phyloP scores from a whole-genome alignment of 2,329 filamentous ascomycete species.

The Botryotinia narcissicola region DNA sequence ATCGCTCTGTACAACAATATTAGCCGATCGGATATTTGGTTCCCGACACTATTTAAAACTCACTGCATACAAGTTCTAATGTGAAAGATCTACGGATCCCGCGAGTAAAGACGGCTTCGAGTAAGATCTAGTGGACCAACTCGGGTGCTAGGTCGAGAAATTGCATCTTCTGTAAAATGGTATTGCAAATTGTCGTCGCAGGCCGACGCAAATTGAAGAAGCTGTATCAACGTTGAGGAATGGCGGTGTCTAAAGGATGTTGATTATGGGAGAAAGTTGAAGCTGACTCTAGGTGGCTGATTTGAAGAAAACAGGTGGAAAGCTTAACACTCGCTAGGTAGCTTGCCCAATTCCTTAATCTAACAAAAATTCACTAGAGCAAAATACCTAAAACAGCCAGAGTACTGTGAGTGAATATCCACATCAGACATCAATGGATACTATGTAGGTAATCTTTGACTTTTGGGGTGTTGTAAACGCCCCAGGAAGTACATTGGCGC shows the following conservation, averaged over 20 bases:
- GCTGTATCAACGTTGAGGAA: neutral
- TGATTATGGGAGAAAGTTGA: neutral
- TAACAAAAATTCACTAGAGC: neutral
- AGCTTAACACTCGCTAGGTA: neutral
- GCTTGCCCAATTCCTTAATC: too few relatives aligned
- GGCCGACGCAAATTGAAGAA: too few relatives aligned
- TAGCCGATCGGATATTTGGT: neutral
- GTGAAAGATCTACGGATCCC: neutral
- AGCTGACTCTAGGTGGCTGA: too few relatives aligned
- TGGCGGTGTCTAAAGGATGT: neutral
- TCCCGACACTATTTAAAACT: neutral
- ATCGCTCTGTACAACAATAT: neutral
- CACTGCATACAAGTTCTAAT: neutral
- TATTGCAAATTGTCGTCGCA: neutral
- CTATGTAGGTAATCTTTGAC: neutral
- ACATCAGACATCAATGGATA: neutral
- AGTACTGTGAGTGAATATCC: neutral
- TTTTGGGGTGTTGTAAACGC: neutral
- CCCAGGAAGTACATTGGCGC: accelerated
- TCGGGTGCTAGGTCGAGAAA: neutral
- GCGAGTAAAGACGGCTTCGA: neutral
- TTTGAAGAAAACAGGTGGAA: neutral
- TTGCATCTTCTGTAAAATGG: neutral
- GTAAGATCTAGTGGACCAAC: neutral
- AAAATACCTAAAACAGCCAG: neutral